Base-by-base conservation (phyloP, 306 rosid species). In the cucumber (Cucumis sativus) region DNA sequence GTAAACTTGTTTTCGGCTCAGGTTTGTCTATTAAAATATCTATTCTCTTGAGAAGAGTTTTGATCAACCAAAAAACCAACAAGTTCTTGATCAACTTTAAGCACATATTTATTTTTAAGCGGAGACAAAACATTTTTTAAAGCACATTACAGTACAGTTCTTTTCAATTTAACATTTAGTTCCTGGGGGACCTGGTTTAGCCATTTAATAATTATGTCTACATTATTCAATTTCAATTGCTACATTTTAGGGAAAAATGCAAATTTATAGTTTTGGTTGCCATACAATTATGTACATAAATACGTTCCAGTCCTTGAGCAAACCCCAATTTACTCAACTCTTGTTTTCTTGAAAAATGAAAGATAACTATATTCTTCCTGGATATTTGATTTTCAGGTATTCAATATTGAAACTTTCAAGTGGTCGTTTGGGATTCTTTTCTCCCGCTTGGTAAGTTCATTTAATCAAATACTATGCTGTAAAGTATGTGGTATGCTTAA, bases 391-490 rank as follows among this genome's bases (percentile, higher is more conserved):
- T 86, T 84, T 78, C 90, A 94, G 98, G 90, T 94, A 77, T 94
- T 90, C 88, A 92, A 94, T 84, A 79, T 94, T 11, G 96, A 89
- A 79, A 88, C 93, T 81, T 94, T 92, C 92, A 94, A 86, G 81
- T 94, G 98, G 98, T 94, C 98, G 45, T 94, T 94, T 67, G 98
- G 98, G 20, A 94, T 94, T 83, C 95, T 94, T 79, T 91, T 94
- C 91, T 94, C 97, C 2, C 98, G 97, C 68, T 81, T 94, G 98
- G 98, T 94, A 85, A 88, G 98, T 83, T 45, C 67, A 68, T 40
- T 63, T 66, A 30, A 82, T 74, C 39, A 64, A 76, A 40, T 68
- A 74, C 37, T 51, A 25, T 71, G 52, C 30, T 12, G 4, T 75
- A 6, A n/a, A 39, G 35, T 75, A 41, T 40, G 58, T 43, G 43